Conservation (phyloP, 2,329 filamentous ascomycete species). For the Colletotrichum graminicola region DNA sequence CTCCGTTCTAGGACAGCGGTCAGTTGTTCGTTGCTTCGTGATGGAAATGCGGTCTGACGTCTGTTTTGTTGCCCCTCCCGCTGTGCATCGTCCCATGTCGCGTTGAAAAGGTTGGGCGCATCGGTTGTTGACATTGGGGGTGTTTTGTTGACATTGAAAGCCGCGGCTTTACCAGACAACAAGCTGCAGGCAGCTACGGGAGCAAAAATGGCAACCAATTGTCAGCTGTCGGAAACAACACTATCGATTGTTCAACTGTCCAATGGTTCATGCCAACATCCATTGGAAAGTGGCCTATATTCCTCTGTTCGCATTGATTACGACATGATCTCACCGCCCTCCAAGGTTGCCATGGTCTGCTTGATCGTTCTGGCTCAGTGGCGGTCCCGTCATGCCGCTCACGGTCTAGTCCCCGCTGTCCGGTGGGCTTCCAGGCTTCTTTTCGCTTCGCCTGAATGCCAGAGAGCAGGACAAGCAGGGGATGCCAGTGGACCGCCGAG, state of each 20-base stretch:
- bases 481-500: slow-evolving; percentile 12
- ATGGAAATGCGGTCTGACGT: slow-evolving; percentile 31
- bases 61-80: slow-evolving; percentile 12
- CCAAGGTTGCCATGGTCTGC: slow-evolving; percentile 3
- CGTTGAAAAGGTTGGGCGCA: slow-evolving; percentile 20
- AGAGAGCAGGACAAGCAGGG: not conserved
- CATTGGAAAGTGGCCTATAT: not conserved
- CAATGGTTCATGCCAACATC: not conserved
- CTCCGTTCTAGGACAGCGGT: not conserved
- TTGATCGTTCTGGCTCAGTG: slow-evolving; percentile 26
- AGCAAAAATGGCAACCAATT: slow-evolving; percentile 1
- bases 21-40: not conserved
- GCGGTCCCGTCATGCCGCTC: slow-evolving; percentile 17
- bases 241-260: not conserved
- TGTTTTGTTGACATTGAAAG: slow-evolving; percentile 30
- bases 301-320: not conserved
- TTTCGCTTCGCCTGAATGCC: slow-evolving; percentile 30
- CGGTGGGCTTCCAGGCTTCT: slow-evolving; percentile 9
- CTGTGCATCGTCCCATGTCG: slow-evolving; percentile 41
- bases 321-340: slow-evolving; percentile 13
- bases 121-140: slow-evolving; percentile 38
- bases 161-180: slow-evolving; percentile 34
- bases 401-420: slow-evolving; percentile 25
- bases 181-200: slow-evolving; percentile 18
- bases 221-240: slow-evolving; percentile 16